Evolutionary conservation across 2,329 filamentous ascomycete genomes (phyloP), one percentile per base, ranked within the genome.

Genomic region (Dactylonectria estremocensis): DNA sequence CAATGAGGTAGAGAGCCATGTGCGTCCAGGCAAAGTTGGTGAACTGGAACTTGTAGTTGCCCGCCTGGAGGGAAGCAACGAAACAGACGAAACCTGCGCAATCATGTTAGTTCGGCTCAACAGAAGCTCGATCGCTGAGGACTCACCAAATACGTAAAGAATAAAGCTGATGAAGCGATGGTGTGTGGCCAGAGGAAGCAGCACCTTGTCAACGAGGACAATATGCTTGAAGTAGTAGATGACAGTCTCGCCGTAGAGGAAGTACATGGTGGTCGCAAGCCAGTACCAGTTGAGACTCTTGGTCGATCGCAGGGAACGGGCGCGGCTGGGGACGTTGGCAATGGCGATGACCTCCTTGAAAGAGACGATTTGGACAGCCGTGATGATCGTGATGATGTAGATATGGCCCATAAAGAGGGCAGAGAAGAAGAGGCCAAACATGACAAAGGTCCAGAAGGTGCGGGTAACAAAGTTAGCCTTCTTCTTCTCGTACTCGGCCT

Each of bases 151-250:
- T 66, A 98, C 93, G 83, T 99, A 99, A 74, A 99, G 93, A 82
- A 97, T 93, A 79, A 99, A 98, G 86, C 95, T 97, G 81, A 99
- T 98, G 86, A 99, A 99, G 74, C 96, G 90, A 81, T 99, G 96
- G 84, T 99, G 96, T 16, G 95, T 98, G 61, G 96, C 95, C 79
- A 99, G 91, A 9, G 96, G 96, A 65, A 98, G 86, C 69, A 99
- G 86, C 52, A 98, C 93, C 81, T 93, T 94, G 83, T 99, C 96
- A 52, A 99, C 95, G 66, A 99, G 85, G 49, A 99, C 91, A 73
- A 99, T 95, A 80, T 99, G 96, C 88, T 99, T 99, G 85, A 99
- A 99, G 84, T 99, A 99, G 85, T 99, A 99, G 78, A 99, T 97
- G 78, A 99, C 95, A 77, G 94, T 98, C 84, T 99, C 96, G 78